These are phyloP conservation scores for Bipolaris victoriae DNA, from an alignment of 2,329 filamentous ascomycete genomes.

Conservation along the genomic window DNA sequence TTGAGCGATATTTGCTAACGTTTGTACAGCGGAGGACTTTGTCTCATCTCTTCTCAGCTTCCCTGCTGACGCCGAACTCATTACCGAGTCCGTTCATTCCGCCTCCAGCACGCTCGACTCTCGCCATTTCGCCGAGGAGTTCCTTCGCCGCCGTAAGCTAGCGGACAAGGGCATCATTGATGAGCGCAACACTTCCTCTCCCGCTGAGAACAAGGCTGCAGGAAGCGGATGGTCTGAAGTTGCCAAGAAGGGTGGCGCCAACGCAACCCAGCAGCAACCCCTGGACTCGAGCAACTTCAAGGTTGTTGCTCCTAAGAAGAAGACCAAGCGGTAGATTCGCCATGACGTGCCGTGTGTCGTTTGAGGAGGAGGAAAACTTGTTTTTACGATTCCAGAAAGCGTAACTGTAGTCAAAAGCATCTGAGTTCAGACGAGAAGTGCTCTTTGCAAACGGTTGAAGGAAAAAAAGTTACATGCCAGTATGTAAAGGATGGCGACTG, in stretches of 20 bases:
- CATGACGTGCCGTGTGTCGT: not conserved
- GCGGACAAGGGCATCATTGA: constrained; percentile 91
- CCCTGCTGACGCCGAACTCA: constrained; percentile 77
- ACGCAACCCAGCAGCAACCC: constrained; percentile 45
- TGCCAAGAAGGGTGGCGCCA: constrained; percentile 87
- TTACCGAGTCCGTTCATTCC: constrained; percentile 88
- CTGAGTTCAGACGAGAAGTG: not conserved
- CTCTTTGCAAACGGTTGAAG: not conserved
- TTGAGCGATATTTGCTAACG: constrained; percentile 22
- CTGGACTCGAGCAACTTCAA: constrained; percentile 73
- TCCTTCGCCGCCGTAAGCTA: constrained; percentile 87
- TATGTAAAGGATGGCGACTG: not conserved
- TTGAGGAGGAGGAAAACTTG: not conserved
- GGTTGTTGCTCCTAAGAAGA: constrained; percentile 91
- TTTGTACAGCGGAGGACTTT: constrained; percentile 73
- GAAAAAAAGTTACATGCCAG: not conserved
- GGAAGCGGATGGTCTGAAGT: constrained; percentile 92
- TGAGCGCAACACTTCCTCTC: constrained; percentile 64
- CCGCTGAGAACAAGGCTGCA: constrained; percentile 50
- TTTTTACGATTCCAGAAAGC: not conserved
- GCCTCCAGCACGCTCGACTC: constrained; percentile 90
- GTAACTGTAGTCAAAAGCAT: not conserved
- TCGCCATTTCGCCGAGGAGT: constrained; percentile 92
- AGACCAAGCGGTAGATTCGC: constrained; percentile 61
- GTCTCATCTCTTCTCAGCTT: constrained; percentile 76